Base-by-base conservation (phyloP, 2,329 filamentous ascomycete genomes). In the Venturia nashicola region DNA sequence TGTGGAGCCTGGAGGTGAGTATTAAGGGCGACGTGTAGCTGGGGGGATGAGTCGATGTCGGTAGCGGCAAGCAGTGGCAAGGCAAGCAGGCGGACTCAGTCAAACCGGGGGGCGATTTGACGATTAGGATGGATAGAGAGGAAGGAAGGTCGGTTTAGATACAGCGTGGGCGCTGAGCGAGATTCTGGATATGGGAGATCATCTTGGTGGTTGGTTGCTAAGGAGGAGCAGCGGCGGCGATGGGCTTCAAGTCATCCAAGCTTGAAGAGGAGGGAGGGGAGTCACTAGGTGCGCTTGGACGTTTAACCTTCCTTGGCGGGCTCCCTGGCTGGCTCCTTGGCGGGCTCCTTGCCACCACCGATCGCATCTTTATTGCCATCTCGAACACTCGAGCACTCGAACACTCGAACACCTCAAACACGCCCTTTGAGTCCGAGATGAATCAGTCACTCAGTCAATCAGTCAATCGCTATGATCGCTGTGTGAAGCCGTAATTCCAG, bases 11-110 rank as follows among this genome's bases (percentile, higher is more conserved):
- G 32, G 59, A 44, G 9, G 14, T 60, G 36, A 60, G 34, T 60
- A 60, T 60, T 60, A 60, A n/a, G 57, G 34, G 57, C 20, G 34
- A 40, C 36, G 40, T 60, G 57, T 60, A 55, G 27, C 48, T 34
- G 34, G 57, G 39, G 55, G 59, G 59, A 60, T 60, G 59, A 60
- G 59, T 60, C 59, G 59, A 60, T 27, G 59, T 60, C 14, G 18
- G 34, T 43, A 20, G 59, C 59, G 59, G 59, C 59, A 43, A 43
- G 59, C 59, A 16, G 20, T 14, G 51, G 51, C 11, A 7, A n/a
- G 6, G 5, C 48, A 36, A 57, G 51, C 51, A 57, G 51, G 51
- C 51, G 9, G 51, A 32, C 36, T 51, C 46, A 27, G 46, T 51
- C 46, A 51, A 51, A 51, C 11, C 46, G 46, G 46, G 20, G 14